These are phyloP conservation scores for Didymella keratinophila DNA, from an alignment of 2,329 filamentous ascomycete species.

Conservation along the genomic window DNA sequence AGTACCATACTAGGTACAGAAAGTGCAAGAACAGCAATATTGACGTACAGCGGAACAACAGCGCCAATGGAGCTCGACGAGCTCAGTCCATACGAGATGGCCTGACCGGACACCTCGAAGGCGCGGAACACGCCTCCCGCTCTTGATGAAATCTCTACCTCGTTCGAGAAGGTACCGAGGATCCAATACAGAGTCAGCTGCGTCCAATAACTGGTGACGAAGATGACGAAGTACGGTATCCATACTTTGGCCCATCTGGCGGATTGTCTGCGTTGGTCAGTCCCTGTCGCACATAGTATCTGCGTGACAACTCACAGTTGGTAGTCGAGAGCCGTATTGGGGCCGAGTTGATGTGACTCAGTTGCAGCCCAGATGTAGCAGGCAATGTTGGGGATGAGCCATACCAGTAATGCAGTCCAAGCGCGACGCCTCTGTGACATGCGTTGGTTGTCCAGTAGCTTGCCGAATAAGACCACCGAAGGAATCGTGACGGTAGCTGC, in stretches of 20 bases:
- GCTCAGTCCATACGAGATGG: background rate
- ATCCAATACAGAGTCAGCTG: background rate
- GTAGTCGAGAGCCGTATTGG: background rate
- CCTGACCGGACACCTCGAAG: background rate
- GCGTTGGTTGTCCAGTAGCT: background rate
- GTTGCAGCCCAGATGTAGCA: background rate
- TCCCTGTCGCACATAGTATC: background rate
- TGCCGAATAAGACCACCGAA: background rate
- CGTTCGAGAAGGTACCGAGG: background rate
- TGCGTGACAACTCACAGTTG: background rate
- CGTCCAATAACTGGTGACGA: background rate
- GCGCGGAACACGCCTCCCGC: background rate
- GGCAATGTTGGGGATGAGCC: background rate
- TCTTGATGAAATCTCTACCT: background rate
- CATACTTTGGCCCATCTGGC: background rate
- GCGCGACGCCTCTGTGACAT: background rate
- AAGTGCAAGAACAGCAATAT: background rate
- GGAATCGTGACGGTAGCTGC: background rate
- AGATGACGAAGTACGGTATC: background rate
- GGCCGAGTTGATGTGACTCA: background rate
- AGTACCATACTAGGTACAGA: background rate
- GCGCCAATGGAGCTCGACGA: background rate
- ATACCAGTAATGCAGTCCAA: background rate
- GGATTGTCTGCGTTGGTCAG: background rate
- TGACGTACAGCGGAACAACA: background rate